Conservation (phyloP, 202 grass and related monocot genomes). For the Hordeum pubiflorum region DNA sequence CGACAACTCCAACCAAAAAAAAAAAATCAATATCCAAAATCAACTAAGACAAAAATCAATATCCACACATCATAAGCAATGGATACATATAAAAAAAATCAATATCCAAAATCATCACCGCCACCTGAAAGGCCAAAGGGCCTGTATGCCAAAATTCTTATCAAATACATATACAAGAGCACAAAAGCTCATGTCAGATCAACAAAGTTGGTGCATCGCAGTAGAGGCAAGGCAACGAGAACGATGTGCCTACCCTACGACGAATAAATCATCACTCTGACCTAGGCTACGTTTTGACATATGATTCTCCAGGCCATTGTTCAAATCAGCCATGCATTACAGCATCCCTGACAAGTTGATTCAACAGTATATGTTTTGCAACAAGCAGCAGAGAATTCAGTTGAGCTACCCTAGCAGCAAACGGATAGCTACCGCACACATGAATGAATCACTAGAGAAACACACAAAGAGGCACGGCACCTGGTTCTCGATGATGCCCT, state of each 20-base stretch:
- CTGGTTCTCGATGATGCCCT: constrained; percentile 91
- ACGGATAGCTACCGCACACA: not conserved
- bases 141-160: not conserved
- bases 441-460: not conserved
- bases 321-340: not conserved
- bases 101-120: not conserved
- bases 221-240: not conserved
- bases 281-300: too few relatives aligned
- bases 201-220: not conserved
- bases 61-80: too few relatives aligned
- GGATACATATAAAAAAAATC: too few relatives aligned
- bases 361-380: not conserved
- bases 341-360: not conserved
- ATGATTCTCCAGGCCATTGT: not conserved
- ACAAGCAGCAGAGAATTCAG: not conserved
- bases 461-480: not conserved
- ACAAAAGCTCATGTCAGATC: not conserved
- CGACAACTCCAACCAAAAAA: not conserved
- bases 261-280: not conserved
- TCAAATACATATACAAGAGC: not conserved
- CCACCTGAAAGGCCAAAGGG: not conserved
- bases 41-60: not conserved
- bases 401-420: not conserved
- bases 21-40: not conserved
- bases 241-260: not conserved